Conservation (phyloP, 139 green algal genomes). For the Micractinium sp. region DNA sequence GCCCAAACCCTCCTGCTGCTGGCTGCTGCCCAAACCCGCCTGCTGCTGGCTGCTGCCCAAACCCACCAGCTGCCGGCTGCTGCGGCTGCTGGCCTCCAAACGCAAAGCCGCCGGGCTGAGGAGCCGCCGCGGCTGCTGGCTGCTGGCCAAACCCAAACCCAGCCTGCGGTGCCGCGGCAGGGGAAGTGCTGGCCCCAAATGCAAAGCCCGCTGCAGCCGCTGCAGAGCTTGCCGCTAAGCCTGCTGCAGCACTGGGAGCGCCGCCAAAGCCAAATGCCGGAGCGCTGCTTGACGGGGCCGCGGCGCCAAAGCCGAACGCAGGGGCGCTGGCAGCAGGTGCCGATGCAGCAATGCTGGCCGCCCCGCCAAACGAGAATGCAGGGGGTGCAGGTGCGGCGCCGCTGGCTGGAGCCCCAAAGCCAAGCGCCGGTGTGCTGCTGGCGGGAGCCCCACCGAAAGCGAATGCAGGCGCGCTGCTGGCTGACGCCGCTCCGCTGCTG, state of each 20-base stretch:
- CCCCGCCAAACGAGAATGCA: not conserved
- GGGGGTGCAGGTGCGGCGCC: not conserved
- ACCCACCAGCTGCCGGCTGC: not conserved
- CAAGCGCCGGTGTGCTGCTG: not conserved
- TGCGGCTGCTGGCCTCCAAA: not conserved
- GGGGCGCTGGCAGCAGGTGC: not conserved
- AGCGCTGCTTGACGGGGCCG: not conserved
- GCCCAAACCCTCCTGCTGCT: not conserved
- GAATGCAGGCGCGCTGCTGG: not conserved
- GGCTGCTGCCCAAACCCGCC: not conserved
- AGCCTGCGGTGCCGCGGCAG: not conserved
- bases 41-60: not conserved
- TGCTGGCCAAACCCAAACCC: slow-evolving; percentile 2
- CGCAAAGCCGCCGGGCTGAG: not conserved
- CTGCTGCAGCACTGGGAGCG: not conserved
- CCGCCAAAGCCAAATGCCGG: not conserved
- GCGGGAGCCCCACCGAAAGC: not conserved
- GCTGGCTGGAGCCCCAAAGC: not conserved
- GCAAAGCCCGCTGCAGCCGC: slow-evolving; percentile 9
- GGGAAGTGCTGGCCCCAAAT: slow-evolving; percentile 4
- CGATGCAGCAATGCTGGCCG: not conserved
- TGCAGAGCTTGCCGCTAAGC: not conserved
- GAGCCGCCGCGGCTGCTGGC: not conserved
- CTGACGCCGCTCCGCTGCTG: not conserved
- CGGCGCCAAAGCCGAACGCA: not conserved